A percentile compares a stretch with the other conserved stretches of the same genome.
Conservation (phyloP, 1,284 basidiomycete genomes). For the Ustilago trichophora region DNA sequence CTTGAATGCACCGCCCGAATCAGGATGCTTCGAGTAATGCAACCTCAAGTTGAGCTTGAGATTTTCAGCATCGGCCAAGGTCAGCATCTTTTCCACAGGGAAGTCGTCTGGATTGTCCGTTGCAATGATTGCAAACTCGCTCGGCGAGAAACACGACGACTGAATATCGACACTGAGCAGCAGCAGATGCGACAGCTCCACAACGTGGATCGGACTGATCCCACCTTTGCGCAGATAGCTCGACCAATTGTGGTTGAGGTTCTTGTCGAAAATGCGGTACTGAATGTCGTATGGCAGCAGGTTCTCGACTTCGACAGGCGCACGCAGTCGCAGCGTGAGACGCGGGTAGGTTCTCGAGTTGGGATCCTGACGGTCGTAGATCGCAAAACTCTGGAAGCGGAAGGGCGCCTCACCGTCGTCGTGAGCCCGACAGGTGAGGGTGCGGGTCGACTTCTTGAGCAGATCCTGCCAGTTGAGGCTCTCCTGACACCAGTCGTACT, state of each 20-base stretch:
- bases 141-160: constrained; percentile 84
- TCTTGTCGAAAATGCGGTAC: constrained; percentile 94
- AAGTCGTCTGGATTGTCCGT: constrained; percentile 92
- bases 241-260: constrained; percentile 81
- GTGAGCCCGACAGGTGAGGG: constrained; percentile 84
- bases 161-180: constrained; percentile 90
- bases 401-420: constrained; percentile 88
- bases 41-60: constrained; percentile 83
- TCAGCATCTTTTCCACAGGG: constrained; percentile 78
- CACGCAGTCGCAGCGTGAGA: constrained; percentile 85
- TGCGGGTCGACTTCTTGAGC: constrained; percentile 76
- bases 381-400: constrained; percentile 91
- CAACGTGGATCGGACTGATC: constrained; percentile 94
- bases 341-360: constrained; percentile 75
- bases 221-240: constrained; percentile 94
- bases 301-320: constrained; percentile 96
- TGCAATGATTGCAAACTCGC: constrained; percentile 97
- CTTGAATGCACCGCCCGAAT: constrained; percentile 97
- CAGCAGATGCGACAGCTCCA: constrained; percentile 90
- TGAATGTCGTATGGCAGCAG: constrained; percentile 93
- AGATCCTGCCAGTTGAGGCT: constrained; percentile 88
- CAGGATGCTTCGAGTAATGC: constrained; percentile 80
- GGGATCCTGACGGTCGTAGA: constrained; percentile 78
- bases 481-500: constrained; percentile 91
- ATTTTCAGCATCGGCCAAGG: constrained; percentile 78